Base-by-base conservation (phyloP, 2,329 filamentous ascomycete genomes). In the Monilinia fructigena region DNA sequence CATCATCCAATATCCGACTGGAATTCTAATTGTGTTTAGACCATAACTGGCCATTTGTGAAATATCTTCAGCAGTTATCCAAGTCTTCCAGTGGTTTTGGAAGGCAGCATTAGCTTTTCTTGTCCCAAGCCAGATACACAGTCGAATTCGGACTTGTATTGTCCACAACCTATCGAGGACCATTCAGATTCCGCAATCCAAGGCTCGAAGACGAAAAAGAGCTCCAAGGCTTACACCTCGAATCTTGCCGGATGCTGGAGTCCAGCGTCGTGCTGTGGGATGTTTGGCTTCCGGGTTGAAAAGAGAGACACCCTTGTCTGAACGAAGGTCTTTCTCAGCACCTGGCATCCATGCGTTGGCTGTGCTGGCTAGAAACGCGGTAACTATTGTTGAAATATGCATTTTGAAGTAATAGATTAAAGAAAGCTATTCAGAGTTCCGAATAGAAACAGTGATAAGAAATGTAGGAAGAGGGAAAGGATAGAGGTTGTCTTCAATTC, bases 1-100 rank as follows among this genome's bases (percentile, higher is more conserved):
- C 26, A 78, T 74, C 65, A 83, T 78, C 82, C 82, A 83, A 70
- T 81, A 83, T 4, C 82, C 82, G 1, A 83, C 77, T 0, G 81
- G 82, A 28, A 84, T 80, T 12, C 81, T 76, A 52, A 83, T 77
- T 1, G 81, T 81, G 67, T 83, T 83, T 31, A 83, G 69, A 0
- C 81, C 81, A 62, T 77, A 80, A 50, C 72, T 76, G 18, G 74
- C 70, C 76, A 84, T 84, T 67, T 78, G 70, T 7, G 72, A 67
- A 64, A 84, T 77, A 71, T 83, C 82, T 18, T 74, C 71, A 65
- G 80, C 70, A 2, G 78, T 82, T 65, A 82, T 80, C 80, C 80
- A 84, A 0, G 76, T 76, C n/a, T 72, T 74, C 82, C 81, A 83
- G 67, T 83, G 82, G 16, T 73, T 70, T 45, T 78, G 72, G 68